Evolutionary conservation across 257 asterid genomes (phyloP).

Genomic region (Nicotiana attenuata): DNA sequence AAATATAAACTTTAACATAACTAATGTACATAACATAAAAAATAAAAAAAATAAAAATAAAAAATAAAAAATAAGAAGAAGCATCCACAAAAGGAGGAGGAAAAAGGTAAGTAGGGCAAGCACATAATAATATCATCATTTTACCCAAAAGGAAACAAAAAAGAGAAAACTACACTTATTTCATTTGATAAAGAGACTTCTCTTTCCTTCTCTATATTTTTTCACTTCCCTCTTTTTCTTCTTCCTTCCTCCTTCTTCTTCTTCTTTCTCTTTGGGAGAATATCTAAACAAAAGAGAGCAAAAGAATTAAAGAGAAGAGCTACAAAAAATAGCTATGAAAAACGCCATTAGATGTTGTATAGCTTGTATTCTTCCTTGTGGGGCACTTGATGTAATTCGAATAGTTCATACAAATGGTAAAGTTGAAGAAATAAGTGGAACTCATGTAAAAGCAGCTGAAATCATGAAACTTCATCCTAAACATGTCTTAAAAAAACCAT

Average conservation of each 20-base stretch:
- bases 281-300: background rate
- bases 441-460: constrained; percentile 55
- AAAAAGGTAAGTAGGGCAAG: constrained; percentile 12
- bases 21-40: background rate
- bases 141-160: constrained; percentile 8
- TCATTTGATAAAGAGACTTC: constrained; percentile 20
- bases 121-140: constrained; percentile 28
- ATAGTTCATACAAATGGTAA: constrained; percentile 83
- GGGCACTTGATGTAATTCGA: constrained; percentile 84
- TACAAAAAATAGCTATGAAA: constrained; percentile 34
- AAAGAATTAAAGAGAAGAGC: background rate
- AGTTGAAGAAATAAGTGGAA: constrained; percentile 71
- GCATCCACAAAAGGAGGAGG: constrained; percentile 6
- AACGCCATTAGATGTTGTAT: constrained; percentile 80
- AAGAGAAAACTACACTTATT: background rate
- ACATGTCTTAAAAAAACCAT: constrained; percentile 75
- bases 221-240: background rate
- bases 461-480: constrained; percentile 80
- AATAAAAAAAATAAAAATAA: constrained; percentile 1
- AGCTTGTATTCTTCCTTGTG: constrained; percentile 98
- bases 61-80: constrained; percentile 5
- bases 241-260: background rate
- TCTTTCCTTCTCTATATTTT: constrained; percentile 12
- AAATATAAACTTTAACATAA: too few relatives aligned
- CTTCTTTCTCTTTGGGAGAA: background rate